Evolutionary conservation across 2,329 filamentous ascomycete species (phyloP).

Genomic region (Verruconis gallopava): DNA sequence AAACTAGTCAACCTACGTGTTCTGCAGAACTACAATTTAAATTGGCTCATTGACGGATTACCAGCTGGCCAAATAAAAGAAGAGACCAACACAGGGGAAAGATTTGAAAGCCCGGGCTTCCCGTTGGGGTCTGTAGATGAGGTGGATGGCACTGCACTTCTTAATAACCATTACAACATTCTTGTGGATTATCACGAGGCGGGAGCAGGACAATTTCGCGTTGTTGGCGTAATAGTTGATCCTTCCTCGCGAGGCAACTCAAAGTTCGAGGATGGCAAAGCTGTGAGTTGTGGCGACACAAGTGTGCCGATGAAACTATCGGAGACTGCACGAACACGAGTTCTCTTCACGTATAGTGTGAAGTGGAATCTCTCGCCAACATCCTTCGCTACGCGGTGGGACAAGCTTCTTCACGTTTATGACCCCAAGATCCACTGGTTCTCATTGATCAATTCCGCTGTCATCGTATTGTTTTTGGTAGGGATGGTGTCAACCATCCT

Average conservation of each 20-base stretch:
- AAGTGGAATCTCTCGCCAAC: conserved; percentile 76
- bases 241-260: conserved; percentile 58
- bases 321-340: conserved; percentile 49
- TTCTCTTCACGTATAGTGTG: conserved; percentile 85
- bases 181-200: conserved; percentile 83
- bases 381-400: conserved; percentile 94
- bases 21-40: conserved; percentile 74
- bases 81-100: conserved; percentile 61
- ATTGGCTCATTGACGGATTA: conserved; percentile 90
- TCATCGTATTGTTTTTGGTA: conserved; percentile 85
- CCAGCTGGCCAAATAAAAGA: conserved; percentile 75
- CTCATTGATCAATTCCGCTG: conserved; percentile 87
- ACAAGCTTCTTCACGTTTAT: conserved; percentile 95
- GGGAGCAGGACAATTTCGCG: conserved; percentile 57
- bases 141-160: conserved; percentile 26
- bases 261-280: conserved; percentile 36
- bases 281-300: conserved; percentile 50
- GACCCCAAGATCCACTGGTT: conserved; percentile 99
- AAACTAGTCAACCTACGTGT: conserved; percentile 77
- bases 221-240: conserved; percentile 84
- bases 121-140: conserved; percentile 47
- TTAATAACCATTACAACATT: conserved; percentile 97
- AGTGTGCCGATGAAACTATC: conserved; percentile 45
- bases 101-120: conserved; percentile 89
- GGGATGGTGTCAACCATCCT: conserved; percentile 89